These are phyloP conservation scores for Oryza meyeriana DNA, from an alignment of 176 grass and related monocot species.

Conservation along the genomic window DNA sequence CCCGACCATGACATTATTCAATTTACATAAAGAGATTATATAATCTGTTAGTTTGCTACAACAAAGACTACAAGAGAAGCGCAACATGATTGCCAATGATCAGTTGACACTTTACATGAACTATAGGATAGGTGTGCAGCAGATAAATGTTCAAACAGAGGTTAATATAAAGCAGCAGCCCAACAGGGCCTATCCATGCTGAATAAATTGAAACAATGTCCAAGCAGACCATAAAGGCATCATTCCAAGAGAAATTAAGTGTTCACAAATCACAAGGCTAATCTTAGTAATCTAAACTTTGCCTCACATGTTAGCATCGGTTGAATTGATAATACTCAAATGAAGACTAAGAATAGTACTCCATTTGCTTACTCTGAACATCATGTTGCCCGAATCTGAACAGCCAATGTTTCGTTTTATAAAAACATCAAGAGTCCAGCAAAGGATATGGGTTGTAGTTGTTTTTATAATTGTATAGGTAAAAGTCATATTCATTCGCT, in stretches of 20 bases:
- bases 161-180: not conserved
- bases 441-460: too few species aligned
- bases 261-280: slow-evolving; percentile 3
- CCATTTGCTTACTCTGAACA: too few species aligned
- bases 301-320: not conserved
- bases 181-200: not conserved
- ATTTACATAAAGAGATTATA: too few species aligned
- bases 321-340: not conserved
- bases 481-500: too few species aligned
- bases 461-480: too few species aligned
- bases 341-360: not conserved
- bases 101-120: not conserved
- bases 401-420: too few species aligned
- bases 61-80: not conserved
- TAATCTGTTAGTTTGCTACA: not conserved
- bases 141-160: slow-evolving; percentile 3
- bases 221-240: not conserved
- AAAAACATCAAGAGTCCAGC: too few species aligned
- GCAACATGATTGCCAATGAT: not conserved
- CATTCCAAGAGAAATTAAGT: slow-evolving; percentile 21
- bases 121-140: not conserved
- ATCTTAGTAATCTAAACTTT: slow-evolving; percentile 27
- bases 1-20: too few species aligned
- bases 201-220: not conserved
- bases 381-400: too few species aligned